Evolutionary conservation across 768 basidiomycete species (phyloP), one percentile per base, ranked within the genome.

Genomic region (Auricularia sp.): DNA sequence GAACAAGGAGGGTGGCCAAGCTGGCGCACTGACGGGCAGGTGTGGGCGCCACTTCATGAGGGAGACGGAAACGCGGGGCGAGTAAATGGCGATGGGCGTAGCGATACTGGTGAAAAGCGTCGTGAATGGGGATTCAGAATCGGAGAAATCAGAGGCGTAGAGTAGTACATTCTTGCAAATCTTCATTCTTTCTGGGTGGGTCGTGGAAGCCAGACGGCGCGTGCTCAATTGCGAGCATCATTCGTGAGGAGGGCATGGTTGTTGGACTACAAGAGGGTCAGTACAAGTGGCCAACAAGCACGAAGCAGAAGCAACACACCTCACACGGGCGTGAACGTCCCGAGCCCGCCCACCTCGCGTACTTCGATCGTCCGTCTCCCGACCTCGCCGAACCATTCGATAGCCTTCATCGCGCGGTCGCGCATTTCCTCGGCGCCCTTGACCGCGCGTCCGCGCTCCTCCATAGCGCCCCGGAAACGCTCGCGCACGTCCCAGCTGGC

Each of bases 401-500:
- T 78, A 44, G 97, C 96, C 69, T 77, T 84, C 67, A 70, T 69
- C 29, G 92, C 86, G 74, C 80, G 82, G 77, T 75, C 84, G 79
- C 90, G 89, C 61, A 81, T 79, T 71, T 88, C 88, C 77, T 94
- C 92, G 56, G 86, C 86, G 61, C 78, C 80, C 70, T 80, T 81
- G 16, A 96, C 93, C 71, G 95, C 92, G 71, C 82, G 83, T 43
- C 80, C 82, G 54, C 85, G 78, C 72, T 89, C 87, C 69, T 98
- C 93, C 79, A 93, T 83, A 18, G 91, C 88, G 3, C 76, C 78
- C 64, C 84, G 81, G 80, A 93, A 96, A 53, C 88, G 82, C 75
- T 91, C 90, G 69, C 83, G 83, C 66, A 95, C 72, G 74, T 98
- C 95, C 92, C 92, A 98, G 23, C 89, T 86, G 21, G 91, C 95